Percentiles rank a stretch among this genome's conserved stretches.
Conservation (phyloP, 2,329 filamentous ascomycete genomes). For the Huntiella abstrusa region DNA sequence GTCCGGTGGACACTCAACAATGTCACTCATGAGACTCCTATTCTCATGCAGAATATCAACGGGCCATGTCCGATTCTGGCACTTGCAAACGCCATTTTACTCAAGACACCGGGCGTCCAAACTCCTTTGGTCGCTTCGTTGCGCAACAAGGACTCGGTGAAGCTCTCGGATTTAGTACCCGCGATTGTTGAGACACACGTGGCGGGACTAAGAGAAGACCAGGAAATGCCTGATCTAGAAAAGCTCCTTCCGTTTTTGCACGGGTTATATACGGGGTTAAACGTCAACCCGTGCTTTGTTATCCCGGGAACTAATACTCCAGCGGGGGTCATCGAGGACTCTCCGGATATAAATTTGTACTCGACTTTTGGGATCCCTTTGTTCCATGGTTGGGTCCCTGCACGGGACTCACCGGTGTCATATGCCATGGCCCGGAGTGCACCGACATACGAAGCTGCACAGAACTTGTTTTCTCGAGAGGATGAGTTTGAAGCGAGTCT, state of each 20-base stretch:
- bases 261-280: slow-evolving; percentile 88
- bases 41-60: slow-evolving; percentile 83
- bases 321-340: slow-evolving; percentile 49
- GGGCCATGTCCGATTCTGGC: slow-evolving; percentile 87
- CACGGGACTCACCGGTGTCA: slow-evolving; percentile 45
- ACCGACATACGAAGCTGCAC: slow-evolving; percentile 76
- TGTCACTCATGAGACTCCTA: slow-evolving; percentile 60
- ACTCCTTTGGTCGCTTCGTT: slow-evolving; percentile 29
- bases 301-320: slow-evolving; percentile 24
- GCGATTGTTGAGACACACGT: slow-evolving; percentile 88
- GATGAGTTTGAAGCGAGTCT: slow-evolving; percentile 76
- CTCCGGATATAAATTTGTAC: slow-evolving; percentile 77
- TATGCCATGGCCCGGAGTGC: slow-evolving; percentile 55
- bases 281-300: slow-evolving; percentile 83
- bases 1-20: slow-evolving; percentile 63
- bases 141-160: slow-evolving; percentile 68
- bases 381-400: slow-evolving; percentile 82
- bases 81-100: slow-evolving; percentile 74
- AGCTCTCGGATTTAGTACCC: slow-evolving; percentile 66
- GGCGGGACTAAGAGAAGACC: slow-evolving; percentile 46
- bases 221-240: slow-evolving; percentile 61
- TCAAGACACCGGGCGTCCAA: slow-evolving; percentile 25
- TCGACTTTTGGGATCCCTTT: slow-evolving; percentile 74
- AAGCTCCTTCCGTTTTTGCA: slow-evolving; percentile 79
- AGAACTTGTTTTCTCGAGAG: slow-evolving; percentile 72